Evolutionary conservation across 805 yeast genomes (phyloP).

Genomic region (Sungouiella blattae): DNA sequence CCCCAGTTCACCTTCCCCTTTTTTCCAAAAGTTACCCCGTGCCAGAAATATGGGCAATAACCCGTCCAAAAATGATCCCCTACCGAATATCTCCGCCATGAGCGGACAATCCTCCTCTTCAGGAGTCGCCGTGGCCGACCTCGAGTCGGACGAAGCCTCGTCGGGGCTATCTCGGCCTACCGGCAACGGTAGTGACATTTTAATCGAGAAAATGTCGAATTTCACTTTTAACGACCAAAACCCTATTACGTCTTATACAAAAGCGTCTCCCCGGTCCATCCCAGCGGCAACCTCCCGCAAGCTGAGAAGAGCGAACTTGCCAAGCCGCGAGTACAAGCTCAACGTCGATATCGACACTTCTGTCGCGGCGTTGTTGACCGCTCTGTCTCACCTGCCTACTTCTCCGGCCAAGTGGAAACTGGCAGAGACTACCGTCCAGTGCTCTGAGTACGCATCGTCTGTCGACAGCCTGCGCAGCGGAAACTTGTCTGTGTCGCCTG

Average conservation of each 20-base stretch:
- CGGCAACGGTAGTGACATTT: conserved; percentile 18
- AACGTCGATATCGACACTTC: conserved; percentile 46
- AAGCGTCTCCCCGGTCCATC: conserved; percentile 1
- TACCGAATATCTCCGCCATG: conserved; percentile 37
- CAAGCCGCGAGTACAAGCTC: conserved; percentile 8
- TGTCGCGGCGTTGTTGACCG: conserved; percentile 37
- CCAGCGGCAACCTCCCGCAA: conserved; percentile 4
- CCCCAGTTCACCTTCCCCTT: background rate
- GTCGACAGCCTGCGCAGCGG: conserved; percentile 40
- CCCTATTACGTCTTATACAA: conserved; percentile 1
- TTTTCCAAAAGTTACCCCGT: too few relatives aligned
- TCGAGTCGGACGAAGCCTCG: conserved; percentile 41
- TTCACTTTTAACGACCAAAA: too few relatives aligned
- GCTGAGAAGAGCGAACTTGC: conserved; percentile 3
- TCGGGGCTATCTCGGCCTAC: conserved; percentile 40
- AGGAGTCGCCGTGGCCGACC: conserved; percentile 29
- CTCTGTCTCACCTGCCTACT: conserved; percentile 16
- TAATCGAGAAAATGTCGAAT: conserved; percentile 1
- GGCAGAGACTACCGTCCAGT: background rate
- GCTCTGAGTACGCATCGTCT: conserved; percentile 34
- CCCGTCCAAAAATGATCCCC: conserved; percentile 56
- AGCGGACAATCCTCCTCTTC: conserved; percentile 23
- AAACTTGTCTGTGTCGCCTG: conserved; percentile 28
- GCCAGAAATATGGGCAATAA: conserved; percentile 51
- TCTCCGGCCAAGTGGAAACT: background rate